Evolutionary conservation across 345 rosid genomes (phyloP), one percentile per base, ranked within the genome.

Genomic region (Raphanus sativus): DNA sequence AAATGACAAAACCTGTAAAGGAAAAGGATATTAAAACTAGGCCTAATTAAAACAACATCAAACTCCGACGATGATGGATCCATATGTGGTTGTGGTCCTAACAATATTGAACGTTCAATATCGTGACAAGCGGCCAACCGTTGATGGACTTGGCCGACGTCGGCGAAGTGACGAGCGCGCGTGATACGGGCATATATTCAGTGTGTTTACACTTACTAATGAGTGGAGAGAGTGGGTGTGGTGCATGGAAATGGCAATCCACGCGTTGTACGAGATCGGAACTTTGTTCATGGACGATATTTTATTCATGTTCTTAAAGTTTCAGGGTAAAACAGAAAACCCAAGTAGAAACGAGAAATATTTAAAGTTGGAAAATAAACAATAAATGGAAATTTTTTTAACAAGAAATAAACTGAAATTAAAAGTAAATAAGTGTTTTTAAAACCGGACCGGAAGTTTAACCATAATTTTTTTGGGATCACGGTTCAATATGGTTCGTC

Each of bases 241-340:
- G 83, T 86, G 88, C 86, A 78, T 83, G 72, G 69, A 79, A 84
- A 84, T 77, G 76, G 86, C 21, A 80, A 75, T 69, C 82, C 86
- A 88, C 84, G 89, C 92, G 33, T 3, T 75, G 54, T 78, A 71
- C 87, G 76, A 34, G 68, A 33, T 79, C 45, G 65, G 76, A 74
- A 80, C 80, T 50, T 21, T 21, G 21, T 21, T 21, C 21, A 0
- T 4, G 30, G 84, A 77, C 40, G 38, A 69, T 79, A 62, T 73
- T 66, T 28, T 73, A 73, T 67, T 79, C 71, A 73, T 54, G 70
- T 21, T 17, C 68, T 78, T 74, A 61, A 69, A 34, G 52, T n/a
- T 36, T 45, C 75, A 67, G 75, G 76, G 74, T 52, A 30, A 59
- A 79, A 13, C 4, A 10, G 6, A 26, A 8, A 48, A 7, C 29